Conservation (phyloP, 2,329 filamentous ascomycete species). For the Hypoxylon sp. region DNA sequence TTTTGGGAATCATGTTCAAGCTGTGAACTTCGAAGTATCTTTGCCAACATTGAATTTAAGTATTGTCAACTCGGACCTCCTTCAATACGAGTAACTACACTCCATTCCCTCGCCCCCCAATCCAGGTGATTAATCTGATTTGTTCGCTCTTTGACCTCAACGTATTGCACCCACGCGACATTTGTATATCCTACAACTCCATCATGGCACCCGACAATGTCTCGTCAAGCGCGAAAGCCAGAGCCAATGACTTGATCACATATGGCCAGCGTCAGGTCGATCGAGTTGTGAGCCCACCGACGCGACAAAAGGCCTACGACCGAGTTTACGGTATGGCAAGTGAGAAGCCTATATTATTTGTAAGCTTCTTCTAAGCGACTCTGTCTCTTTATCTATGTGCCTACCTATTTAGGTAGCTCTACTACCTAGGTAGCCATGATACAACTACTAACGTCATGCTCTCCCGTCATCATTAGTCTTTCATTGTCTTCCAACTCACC, state of each 20-base stretch:
- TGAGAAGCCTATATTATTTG: conserved; percentile 77
- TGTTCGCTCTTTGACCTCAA: neutral
- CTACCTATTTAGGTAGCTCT: neutral
- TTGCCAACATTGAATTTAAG: no score
- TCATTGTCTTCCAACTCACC: conserved; percentile 73
- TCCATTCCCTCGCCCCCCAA: conserved; percentile 9
- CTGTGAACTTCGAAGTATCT: no score
- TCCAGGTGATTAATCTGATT: conserved; percentile 3
- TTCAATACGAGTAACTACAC: conserved; percentile 1
- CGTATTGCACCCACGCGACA: neutral
- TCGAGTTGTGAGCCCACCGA: conserved; percentile 69
- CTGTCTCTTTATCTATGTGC: conserved; percentile 1
- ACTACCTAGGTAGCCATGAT: neutral
- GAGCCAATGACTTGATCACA: conserved; percentile 55
- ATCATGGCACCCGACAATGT: conserved; percentile 43
- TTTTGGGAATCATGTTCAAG: neutral
- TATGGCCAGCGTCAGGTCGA: conserved; percentile 62
- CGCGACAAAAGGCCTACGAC: conserved; percentile 69
- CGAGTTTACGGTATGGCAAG: conserved; percentile 68
- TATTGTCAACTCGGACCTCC: conserved; percentile 4
- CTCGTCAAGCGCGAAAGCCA: conserved; percentile 50
- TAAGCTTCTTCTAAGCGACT: conserved; percentile 57
- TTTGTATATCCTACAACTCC: conserved; percentile 1
- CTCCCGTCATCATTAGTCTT: conserved; percentile 64
- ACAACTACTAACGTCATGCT: conserved; percentile 23